Evolutionary conservation across 2,329 filamentous ascomycete species (phyloP), one percentile per base, ranked within the genome.

Genomic region (Fusarium verticillioides): DNA sequence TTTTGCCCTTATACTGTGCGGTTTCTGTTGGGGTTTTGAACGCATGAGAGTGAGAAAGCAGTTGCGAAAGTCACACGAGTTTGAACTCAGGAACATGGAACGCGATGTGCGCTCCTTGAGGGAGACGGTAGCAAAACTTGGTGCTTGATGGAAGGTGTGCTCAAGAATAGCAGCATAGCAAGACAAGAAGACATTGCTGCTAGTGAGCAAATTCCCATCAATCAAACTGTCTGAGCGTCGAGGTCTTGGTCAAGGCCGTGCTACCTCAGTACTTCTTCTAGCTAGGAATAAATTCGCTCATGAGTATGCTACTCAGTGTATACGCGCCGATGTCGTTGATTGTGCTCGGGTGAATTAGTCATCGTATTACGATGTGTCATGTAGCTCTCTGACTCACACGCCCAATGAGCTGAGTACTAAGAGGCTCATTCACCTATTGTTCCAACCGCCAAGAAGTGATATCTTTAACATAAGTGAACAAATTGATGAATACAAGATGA

Each of bases 401-500:
- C n/a, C 18, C 6, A 44, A 32, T 28, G 15, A 3, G 13, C 23
- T 26, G 7, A 16, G 9, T n/a, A 21, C 18, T 26, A 36, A 47
- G n/a, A 9, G 6, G 5, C 19, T 12, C 4, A 6, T 3, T 21
- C 7, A 11, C 7, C 4, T 34, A 36, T 28, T 34, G 4, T 8
- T 19, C 4, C 2, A 26, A 10, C 4, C 4, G 18, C 6, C 7
- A 21, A 28, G 5, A 5, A 34, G 5, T 4, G 2, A 32, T n/a
- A 21, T 12, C 12, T 2, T 7, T 0, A 46, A 18, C 3, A 21
- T 9, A 7, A 11, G 16, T 2, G 11, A 26, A 4, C 1, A 2
- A 43, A 42, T 2, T 8, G 11, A 34, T 5, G 16, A 5, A 2
- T 28, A 5, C 4, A 69, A 46, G 11, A 82, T 82, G 78, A 79